Conservation (phyloP, 2,329 filamentous ascomycete genomes). For the Alternaria gaisen region DNA sequence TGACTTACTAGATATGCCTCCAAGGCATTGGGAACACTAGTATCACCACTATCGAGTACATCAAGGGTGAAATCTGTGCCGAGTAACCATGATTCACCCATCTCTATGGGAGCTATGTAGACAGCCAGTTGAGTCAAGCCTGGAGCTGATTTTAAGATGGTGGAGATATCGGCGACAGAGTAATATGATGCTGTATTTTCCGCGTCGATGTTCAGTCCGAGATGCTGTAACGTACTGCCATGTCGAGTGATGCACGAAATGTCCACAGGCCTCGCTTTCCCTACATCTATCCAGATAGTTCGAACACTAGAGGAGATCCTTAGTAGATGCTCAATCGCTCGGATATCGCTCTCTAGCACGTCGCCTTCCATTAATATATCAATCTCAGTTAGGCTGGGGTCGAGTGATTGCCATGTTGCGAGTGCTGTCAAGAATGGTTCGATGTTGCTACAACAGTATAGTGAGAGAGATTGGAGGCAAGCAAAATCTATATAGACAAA, state of each 20-base stretch:
- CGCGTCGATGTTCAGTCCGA: background rate
- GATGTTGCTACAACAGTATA: background rate
- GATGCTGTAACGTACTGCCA: background rate
- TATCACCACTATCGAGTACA: background rate
- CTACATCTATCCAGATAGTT: background rate
- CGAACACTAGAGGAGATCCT: background rate
- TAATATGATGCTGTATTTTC: background rate
- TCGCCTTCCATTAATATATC: background rate
- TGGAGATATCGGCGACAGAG: background rate
- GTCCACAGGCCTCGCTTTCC: background rate
- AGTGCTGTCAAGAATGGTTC: background rate
- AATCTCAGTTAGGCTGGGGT: background rate
- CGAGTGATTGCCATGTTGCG: background rate
- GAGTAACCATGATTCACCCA: background rate
- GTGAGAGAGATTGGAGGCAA: background rate
- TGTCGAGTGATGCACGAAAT: background rate
- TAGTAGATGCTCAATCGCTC: background rate
- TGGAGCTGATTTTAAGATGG: background rate
- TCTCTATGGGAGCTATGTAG: background rate
- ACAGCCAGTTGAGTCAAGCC: background rate
- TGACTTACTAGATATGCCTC: background rate
- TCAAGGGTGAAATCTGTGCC: background rate
- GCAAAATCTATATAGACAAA: background rate
- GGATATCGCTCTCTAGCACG: background rate
- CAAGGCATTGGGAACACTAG: background rate